Base-by-base conservation (phyloP, 148 eudicot genomes). In the Fagopyrum esculentum region DNA sequence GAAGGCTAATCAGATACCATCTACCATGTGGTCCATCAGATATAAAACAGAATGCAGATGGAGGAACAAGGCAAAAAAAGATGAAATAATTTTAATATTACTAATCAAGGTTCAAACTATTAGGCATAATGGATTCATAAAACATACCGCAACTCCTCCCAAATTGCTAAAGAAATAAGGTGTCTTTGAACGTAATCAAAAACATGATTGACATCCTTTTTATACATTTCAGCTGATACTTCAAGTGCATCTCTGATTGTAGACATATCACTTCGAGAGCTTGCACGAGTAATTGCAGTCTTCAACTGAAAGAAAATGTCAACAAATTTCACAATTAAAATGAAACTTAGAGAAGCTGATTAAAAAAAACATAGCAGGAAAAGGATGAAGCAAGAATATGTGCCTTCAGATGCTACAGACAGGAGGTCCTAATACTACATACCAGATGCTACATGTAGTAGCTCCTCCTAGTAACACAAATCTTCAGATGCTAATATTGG, bases 181-280 rank as follows among this genome's bases (percentile, higher is more conserved):
- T 95, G 98, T 22, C 97, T 89, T 79, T 95, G 93, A 60, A 95
- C 88, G 82, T 89, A 89, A 82, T 95, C 98, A 56, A 96, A 82
- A 60, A 95, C 93, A 88, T 88, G 86, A 74, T 89, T 95, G 40
- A 78, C 81, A 73, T 95, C 99, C 81, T 88, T 92, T 73, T 92
- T 95, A 80, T 81, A 89, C 90, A 95, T 95, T 86, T 92, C 96
- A 76, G 91, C 94, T 74, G 99, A 95, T 17, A 95, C 99, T 87
- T 95, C 99, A 69, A 95, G 97, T 63, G 97, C 99, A 85, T 95
- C 99, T 80, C 97, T 86, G 56, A 92, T 80, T 59, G 97, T 95
- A 75, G 89, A 82, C 96, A 95, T 84, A 84, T 95, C 98, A 83
- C 86, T 95, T 74, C 99, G 87, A 49, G 98, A 89, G 74, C 81